Evolutionary conservation across 2,329 filamentous ascomycete genomes (phyloP).

Genomic region (Peltaster fructicola): DNA sequence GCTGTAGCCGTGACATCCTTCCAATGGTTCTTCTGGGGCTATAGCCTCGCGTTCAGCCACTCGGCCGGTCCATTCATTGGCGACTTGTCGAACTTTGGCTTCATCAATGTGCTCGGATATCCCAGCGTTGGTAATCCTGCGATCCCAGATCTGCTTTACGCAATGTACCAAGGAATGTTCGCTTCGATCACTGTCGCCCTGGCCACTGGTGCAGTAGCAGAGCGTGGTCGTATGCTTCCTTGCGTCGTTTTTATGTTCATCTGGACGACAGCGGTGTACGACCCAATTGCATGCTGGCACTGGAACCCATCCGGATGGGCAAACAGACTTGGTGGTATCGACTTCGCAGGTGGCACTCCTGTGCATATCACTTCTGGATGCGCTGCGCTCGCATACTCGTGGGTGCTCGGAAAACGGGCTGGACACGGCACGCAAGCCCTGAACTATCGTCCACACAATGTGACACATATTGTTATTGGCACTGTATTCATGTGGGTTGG

Average conservation of each 20-base stretch:
- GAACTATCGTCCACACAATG: constrained; percentile 85
- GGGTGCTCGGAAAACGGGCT: constrained; percentile 74
- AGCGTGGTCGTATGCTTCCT: constrained; percentile 74
- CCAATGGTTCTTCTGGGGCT: constrained; percentile 95
- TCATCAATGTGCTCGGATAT: constrained; percentile 54
- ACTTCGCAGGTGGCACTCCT: constrained; percentile 80
- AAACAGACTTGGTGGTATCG: constrained; percentile 59
- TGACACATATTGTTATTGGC: constrained; percentile 79
- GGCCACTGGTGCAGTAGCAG: constrained; percentile 68
- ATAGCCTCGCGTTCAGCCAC: constrained; percentile 68
- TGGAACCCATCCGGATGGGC: constrained; percentile 79
- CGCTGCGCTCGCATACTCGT: constrained; percentile 73
- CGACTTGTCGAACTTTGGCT: constrained; percentile 61
- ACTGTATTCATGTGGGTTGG: constrained; percentile 91
- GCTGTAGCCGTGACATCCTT: constrained; percentile 64
- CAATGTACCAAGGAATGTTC: constrained; percentile 79
- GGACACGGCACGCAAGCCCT: constrained; percentile 76
- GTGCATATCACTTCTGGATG: constrained; percentile 79
- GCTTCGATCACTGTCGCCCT: constrained; percentile 73
- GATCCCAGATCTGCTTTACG: constrained; percentile 71
- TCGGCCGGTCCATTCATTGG: constrained; percentile 59
- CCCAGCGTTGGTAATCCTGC: constrained; percentile 57
- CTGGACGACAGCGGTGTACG: constrained; percentile 80
- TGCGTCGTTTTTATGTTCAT: constrained; percentile 86
- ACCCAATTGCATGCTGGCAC: constrained; percentile 87